Base-by-base conservation (phyloP, 331 rosid species). In the Malus hybrid region DNA sequence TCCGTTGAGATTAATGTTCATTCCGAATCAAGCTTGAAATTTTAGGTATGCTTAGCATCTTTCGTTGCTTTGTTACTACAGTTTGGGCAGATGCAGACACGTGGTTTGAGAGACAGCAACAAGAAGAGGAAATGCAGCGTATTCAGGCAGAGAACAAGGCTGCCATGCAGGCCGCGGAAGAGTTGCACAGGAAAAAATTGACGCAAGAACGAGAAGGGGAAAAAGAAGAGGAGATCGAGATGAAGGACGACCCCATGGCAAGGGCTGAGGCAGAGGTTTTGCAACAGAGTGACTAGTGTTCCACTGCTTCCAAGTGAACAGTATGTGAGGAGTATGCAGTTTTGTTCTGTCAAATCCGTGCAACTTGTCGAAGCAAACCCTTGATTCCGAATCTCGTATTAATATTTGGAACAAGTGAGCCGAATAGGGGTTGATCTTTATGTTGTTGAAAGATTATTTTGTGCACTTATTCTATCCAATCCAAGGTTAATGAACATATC, bases 81-180 rank as follows among this genome's bases (percentile, higher is more conserved):
- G 99, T 94, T 78, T 94, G 99, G 99, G 99, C 97, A 73, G 99
- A 94, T 81, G 99, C 99, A 27, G 99, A 94, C 89, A 94, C 99
- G 0, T 94, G 96, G 97, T 94, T 94, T 83, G 99, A 92, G 86
- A 74, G 97, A 34, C 99, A 94, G 86, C 99, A 92, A 74, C 99
- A 90, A 74, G 99, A 94, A 80, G 99, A 94, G 86, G 97, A 94
- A 66, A 92, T 94, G 97, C 95, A 86, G 48, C 86, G 88, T 0
- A 72, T 92, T 54, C 97, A 90, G 81, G 85, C 95, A 0, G 97
- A 91, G 83, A 94, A 90, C 77, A 85, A 83, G 54, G 99, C 96
- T 8, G 76, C 96, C 6, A 90, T 90, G 96, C 81, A 85, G 87
- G 99, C 86, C 16, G 99, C 97, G 2, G 97, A 94, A 78, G 99